phyloP scores from a whole-genome alignment of 495 filamentous ascomycete genomes.

The Poronia punctata region DNA sequence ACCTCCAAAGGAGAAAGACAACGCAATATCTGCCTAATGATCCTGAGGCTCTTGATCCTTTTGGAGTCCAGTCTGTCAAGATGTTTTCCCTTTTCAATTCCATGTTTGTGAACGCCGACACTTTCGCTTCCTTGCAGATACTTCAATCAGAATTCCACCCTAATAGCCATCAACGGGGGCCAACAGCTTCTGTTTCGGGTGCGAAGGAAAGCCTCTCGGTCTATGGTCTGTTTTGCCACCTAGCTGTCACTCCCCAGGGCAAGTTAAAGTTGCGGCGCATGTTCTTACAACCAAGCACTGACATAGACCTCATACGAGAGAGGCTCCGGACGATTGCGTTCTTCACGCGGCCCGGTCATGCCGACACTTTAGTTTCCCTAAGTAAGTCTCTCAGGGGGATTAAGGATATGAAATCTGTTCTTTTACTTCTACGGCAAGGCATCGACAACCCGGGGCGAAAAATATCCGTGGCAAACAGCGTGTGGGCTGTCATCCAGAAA shows the following conservation, averaged over 20 bases:
- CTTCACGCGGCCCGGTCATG: conserved; percentile 66
- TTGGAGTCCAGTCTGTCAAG: conserved; percentile 57
- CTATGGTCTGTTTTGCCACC: conserved; percentile 71
- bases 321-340: conserved; percentile 63
- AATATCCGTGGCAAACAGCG: conserved; percentile 51
- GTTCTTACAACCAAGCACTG: conserved; percentile 73
- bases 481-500: conserved; percentile 61
- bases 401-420: conserved; percentile 67
- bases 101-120: conserved; percentile 82
- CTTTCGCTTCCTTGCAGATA: conserved; percentile 78
- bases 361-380: conserved; percentile 46
- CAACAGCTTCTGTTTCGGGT: conserved; percentile 56
- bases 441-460: conserved; percentile 57
- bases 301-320: conserved; percentile 61
- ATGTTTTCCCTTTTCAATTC: conserved; percentile 71
- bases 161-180: conserved; percentile 74
- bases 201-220: conserved; percentile 87
- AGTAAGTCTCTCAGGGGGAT: conserved; percentile 61
- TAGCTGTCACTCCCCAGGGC: conserved; percentile 79
- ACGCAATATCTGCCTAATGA: conserved; percentile 52
- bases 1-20: conserved; percentile 64
- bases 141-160: conserved; percentile 79
- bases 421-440: conserved; percentile 70
- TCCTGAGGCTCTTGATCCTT: conserved; percentile 39
- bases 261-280: conserved; percentile 68